Base-by-base conservation (phyloP, 768 basidiomycete genomes). In the Suillus weaverae region DNA sequence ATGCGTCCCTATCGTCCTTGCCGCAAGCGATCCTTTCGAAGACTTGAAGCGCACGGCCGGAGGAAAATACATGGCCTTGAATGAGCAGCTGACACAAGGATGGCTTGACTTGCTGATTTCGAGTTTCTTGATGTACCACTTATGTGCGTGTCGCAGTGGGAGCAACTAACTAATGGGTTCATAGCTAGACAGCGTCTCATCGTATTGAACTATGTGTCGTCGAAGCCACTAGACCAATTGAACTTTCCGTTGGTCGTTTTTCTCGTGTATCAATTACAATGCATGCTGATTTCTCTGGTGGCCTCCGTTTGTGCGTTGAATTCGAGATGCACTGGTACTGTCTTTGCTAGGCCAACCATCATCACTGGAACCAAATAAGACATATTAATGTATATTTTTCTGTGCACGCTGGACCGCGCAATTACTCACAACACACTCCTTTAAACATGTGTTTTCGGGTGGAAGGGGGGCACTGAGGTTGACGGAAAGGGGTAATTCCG, bases 401-500 rank as follows among this genome's bases (percentile, higher is more conserved):
- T 9, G 6, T 54, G 32, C 53, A 54, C 33, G 20, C 11, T 54
- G 32, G 2, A 7, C 22, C 2, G 32, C 33, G 32, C 20, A 7
- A 20, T 18, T 11, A 18, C 51, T 53, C 18, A 32, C 50, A 32
- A 20, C 30, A 53, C 5, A 18, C 18, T 20, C 53, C 18, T 33
- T 54, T 14, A 1, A 33, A n/a, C 33, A 7, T 54, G 53, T 33
- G 51, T 53, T 53, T 9, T 54, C 33, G 10, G 53, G 20, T 54
- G 33, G 53, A 54, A 53, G 33, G 26, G 51, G 20, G 53, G 18
- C 20, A 84, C 85, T 22, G 79, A 84, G 62, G 84, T 85, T 51
- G 89, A 88, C 5, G 89, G 89, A 13, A 90, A 89, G 71, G 88
- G 89, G 3, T 90, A 13, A 86, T 90, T 61, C 50, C 16, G 16